These are phyloP conservation scores for Eucalyptus rudis DNA, from an alignment of 345 rosid species.

Conservation along the genomic window DNA sequence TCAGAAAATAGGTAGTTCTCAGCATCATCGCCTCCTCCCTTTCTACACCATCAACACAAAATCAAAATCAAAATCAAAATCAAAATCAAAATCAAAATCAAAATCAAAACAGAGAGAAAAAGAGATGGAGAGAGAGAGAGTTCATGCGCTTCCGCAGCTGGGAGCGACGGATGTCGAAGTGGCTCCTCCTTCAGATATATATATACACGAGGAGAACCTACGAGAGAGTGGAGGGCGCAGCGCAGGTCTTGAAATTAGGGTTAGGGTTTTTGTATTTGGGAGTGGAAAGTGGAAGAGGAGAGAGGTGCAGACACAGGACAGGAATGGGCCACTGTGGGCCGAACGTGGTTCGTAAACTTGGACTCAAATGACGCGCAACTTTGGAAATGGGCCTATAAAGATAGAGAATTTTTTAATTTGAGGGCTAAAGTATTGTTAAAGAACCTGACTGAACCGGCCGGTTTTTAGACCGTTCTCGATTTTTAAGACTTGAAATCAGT, in stretches of 20 bases:
- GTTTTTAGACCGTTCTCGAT: not conserved
- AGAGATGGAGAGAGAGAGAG: not conserved
- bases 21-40: slow-evolving; percentile 8
- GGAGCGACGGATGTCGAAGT: not conserved
- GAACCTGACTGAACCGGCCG: not conserved
- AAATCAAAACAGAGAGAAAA: not conserved
- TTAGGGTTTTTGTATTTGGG: not conserved
- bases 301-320: not conserved
- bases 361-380: too few relatives aligned
- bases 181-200: not conserved
- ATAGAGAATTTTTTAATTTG: not conserved
- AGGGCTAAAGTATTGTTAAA: not conserved
- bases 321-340: not conserved
- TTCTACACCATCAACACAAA: not conserved
- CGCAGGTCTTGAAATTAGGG: not conserved
- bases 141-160: not conserved
- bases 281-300: not conserved
- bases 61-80: not conserved
- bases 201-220: not conserved
- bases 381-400: not conserved
- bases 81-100: too few relatives aligned
- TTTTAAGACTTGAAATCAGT: not conserved
- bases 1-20: slow-evolving; percentile 28
- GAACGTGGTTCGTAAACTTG: not conserved
- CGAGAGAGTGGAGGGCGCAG: not conserved